Conservation (phyloP, 768 basidiomycete species). For the Cyathus striatus region DNA sequence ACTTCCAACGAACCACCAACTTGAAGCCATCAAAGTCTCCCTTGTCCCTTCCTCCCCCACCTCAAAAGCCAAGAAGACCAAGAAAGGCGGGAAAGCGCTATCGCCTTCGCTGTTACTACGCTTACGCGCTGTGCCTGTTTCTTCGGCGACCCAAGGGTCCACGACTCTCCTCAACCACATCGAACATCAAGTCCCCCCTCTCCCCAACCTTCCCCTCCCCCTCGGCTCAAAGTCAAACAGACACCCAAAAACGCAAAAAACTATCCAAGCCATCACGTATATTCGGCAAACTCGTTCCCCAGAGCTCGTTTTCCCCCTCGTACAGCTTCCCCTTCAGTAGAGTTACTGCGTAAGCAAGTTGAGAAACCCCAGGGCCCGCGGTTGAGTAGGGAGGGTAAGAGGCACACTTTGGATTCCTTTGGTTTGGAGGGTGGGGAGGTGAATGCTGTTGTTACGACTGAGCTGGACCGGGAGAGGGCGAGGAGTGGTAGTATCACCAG, state of each 20-base stretch:
- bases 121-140: conserved; percentile 4
- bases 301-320: conserved; percentile 39
- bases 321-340: neutral
- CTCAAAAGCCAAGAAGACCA: neutral
- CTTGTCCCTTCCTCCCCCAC: conserved; percentile 10
- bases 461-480: no score
- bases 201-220: neutral
- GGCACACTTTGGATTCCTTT: no score
- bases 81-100: conserved; percentile 8
- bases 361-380: neutral
- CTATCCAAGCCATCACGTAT: conserved; percentile 56
- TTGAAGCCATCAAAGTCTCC: conserved; percentile 1
- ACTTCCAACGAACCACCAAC: neutral
- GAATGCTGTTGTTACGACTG: no score
- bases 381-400: no score
- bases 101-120: conserved; percentile 17
- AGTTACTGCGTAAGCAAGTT: neutral
- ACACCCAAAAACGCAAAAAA: conserved; percentile 34
- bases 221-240: conserved; percentile 3
- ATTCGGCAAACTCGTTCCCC: conserved; percentile 52
- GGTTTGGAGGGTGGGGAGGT: no score
- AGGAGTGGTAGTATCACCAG: no score
- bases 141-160: neutral
- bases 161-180: neutral
- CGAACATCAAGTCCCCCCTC: neutral